Conservation (phyloP, 169 alveolate genomes). For the Eimeria praecox region DNA sequence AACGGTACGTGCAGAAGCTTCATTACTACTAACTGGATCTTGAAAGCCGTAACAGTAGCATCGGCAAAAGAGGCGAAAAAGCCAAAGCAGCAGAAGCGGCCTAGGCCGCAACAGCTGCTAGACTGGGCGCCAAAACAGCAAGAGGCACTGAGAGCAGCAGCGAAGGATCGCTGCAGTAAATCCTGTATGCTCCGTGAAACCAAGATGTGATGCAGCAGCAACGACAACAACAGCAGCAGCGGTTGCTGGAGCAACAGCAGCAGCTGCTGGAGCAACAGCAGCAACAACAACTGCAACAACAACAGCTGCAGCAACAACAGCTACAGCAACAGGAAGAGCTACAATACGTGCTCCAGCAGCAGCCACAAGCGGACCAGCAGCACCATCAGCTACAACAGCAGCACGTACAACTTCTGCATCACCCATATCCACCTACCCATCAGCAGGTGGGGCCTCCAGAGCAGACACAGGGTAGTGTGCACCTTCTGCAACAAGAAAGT, state of each 20-base stretch:
- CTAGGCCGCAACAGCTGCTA: not conserved
- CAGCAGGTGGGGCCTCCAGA: not conserved
- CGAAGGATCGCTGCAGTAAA: not conserved
- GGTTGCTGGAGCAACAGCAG: conserved; percentile 8
- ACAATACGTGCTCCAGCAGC: not conserved
- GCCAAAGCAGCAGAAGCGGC: not conserved
- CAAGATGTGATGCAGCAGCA: conserved; percentile 51
- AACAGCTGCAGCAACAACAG: not conserved
- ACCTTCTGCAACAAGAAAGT: not conserved
- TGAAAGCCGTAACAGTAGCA: not conserved
- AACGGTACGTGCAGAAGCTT: not conserved
- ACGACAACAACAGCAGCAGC: conserved; percentile 40
- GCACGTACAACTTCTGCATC: not conserved
- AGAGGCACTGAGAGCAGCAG: not conserved
- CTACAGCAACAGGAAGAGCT: not conserved
- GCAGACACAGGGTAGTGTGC: not conserved
- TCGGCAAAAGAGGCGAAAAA: not conserved
- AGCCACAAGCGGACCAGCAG: conserved; percentile 21
- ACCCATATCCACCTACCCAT: not conserved
- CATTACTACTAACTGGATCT: not conserved
- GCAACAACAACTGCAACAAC: not conserved
- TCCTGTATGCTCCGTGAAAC: not conserved
- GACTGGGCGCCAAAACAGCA: not conserved
- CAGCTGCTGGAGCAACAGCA: conserved; percentile 27
- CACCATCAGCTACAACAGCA: conserved; percentile 22